A percentile compares a stretch with the other conserved stretches of the same genome.
Evolutionary conservation across 768 basidiomycete genomes (phyloP).

Genomic region (Lyophyllum atratum): DNA sequence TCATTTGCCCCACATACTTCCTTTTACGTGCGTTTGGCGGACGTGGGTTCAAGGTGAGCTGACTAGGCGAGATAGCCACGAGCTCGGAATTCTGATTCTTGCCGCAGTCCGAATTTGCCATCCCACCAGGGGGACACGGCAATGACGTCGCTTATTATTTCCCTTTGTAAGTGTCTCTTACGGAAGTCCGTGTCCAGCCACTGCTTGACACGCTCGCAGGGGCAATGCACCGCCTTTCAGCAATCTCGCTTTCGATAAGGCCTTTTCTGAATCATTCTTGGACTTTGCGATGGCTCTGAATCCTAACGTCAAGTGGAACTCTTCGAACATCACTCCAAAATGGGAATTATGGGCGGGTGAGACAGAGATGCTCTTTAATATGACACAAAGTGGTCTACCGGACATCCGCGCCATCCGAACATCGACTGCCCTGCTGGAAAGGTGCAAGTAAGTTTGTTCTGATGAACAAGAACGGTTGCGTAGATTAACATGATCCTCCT

Average conservation of each 20-base stretch:
- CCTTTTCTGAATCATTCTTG: conserved; percentile 40
- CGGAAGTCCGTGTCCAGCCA: background rate
- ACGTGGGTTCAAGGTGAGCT: conserved; percentile 33
- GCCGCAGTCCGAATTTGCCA: conserved; percentile 41
- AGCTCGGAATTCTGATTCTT: background rate
- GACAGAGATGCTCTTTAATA: conserved; percentile 51
- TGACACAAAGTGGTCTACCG: conserved; percentile 30
- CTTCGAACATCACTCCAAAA: conserved; percentile 35
- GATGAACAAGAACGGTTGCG: background rate
- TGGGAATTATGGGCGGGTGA: conserved; percentile 32
- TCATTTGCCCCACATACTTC: conserved; percentile 47
- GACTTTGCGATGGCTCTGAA: conserved; percentile 33
- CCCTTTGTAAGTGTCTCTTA: conserved; percentile 30
- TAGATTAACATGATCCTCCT: background rate
- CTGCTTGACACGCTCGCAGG: background rate
- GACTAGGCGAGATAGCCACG: background rate
- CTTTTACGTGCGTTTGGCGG: conserved; percentile 31
- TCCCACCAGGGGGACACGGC: conserved; percentile 42
- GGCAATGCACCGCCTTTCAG: conserved; percentile 28
- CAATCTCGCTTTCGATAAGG: conserved; percentile 34
- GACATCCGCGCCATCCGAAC: conserved; percentile 33
- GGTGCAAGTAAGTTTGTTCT: conserved; percentile 32
- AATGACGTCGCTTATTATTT: conserved; percentile 42
- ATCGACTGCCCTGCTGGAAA: conserved; percentile 28
- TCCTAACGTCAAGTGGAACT: conserved; percentile 31